Evolutionary conservation across 148 eudicot species (phyloP), one percentile per base, ranked within the genome.

Genomic region (Nyssa sinensis): DNA sequence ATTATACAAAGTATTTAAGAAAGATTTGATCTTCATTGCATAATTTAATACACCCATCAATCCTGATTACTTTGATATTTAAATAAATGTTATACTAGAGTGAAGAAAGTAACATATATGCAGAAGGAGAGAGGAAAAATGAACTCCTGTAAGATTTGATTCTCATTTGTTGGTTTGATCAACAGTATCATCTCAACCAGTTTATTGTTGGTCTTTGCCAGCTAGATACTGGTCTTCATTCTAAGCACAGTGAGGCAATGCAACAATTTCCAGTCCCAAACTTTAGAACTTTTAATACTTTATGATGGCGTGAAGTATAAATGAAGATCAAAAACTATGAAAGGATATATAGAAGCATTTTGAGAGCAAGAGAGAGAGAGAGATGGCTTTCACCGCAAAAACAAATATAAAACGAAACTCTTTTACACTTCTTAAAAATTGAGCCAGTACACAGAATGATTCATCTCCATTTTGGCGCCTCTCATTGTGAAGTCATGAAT

Each of bases 401-500:
- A 33, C 16, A 17, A 33, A 32, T 12, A 19, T 63, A 17, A 30
- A 2, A 32, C 39, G n/a, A 57, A 70, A 70, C 5, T 4, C 24
- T 70, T 57, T 23, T 47, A 33, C 62, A 33, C 30, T 55, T 57
- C 2, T 6, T n/a, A 70, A 23, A 33, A 34, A 17, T 47, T 70
- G 74, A 57, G 13, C 59, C 55, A 33, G 64, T 47, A 70, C 13
- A 24, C 21, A 33, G 28, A 59, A 35, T 19, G 21, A 60, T 34
- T 13, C 25, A 39, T 32, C 34, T 21, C 25, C 49, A 57, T 32
- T 70, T 35, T 27, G 27, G 61, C n/a, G 64, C 32, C 51, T 10
- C 24, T 35, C 9, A 4, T 25, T 71, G 33, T 71, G 17, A 37
- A 71, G 41, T 55, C 65, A 59, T 66, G 25, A 17, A 31, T 71